Evolutionary conservation across 768 basidiomycete species (phyloP).

Genomic region (Mycena rosella): DNA sequence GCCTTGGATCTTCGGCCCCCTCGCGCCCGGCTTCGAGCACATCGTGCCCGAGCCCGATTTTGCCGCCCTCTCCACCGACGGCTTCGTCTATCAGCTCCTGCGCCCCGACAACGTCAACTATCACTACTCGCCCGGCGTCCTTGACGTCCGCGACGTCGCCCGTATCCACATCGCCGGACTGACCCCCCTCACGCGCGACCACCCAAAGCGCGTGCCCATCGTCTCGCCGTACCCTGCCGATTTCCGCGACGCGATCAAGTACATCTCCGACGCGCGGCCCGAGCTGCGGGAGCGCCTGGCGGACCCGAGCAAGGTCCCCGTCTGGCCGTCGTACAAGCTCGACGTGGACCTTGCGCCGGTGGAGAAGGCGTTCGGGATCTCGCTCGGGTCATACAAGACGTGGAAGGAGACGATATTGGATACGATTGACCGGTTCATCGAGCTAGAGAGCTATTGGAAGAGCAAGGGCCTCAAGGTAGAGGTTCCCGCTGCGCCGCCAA

Average conservation of each 20-base stretch:
- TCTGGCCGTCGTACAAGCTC: no score
- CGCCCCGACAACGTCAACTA: conserved; percentile 27
- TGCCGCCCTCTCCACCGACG: no score
- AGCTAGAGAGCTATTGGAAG: conserved; percentile 33
- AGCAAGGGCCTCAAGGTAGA: conserved; percentile 32
- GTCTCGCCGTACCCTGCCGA: no score
- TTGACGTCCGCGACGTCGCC: conserved; percentile 16
- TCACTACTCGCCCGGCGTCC: conserved; percentile 17
- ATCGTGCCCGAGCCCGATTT: conserved; percentile 34
- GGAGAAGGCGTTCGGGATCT: conserved; percentile 40
- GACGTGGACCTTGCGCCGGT: conserved; percentile 35
- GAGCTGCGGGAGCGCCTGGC: conserved; percentile 30
- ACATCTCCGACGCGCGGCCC: conserved; percentile 32
- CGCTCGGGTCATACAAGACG: conserved; percentile 16
- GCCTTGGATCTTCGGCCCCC: conserved; percentile 42
- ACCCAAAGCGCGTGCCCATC: no score
- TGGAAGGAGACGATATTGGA: conserved; percentile 38
- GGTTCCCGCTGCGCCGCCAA: conserved; percentile 23
- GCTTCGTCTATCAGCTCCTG: conserved; percentile 33
- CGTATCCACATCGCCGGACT: no score
- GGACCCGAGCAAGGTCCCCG: conserved; percentile 20
- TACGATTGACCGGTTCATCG: conserved; percentile 30
- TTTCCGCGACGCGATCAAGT: conserved; percentile 30
- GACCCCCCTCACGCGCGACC: no score
- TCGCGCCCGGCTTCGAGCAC: conserved; percentile 40